Evolutionary conservation across 2,329 filamentous ascomycete species (phyloP).

Genomic region (Fusarium fujikuroi): DNA sequence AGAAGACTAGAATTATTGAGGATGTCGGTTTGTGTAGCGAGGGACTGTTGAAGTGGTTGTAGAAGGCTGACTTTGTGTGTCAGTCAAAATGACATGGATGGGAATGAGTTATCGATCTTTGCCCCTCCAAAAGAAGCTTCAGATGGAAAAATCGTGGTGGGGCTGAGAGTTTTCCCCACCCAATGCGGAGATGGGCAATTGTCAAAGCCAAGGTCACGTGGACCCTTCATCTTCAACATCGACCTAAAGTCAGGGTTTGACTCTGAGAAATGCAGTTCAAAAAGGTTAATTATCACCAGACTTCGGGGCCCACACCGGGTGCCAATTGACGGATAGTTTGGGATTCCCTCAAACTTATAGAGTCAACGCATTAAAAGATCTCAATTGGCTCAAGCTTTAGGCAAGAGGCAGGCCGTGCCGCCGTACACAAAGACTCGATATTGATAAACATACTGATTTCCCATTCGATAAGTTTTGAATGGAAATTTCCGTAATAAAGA

Average conservation of each 20-base stretch:
- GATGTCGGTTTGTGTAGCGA: too few relatives aligned
- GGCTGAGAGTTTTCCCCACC: conserved; percentile 27
- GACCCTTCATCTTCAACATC: not conserved
- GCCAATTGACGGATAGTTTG: too few relatives aligned
- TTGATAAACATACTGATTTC: not conserved
- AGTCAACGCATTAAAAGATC: too few relatives aligned
- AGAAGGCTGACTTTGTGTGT: not conserved
- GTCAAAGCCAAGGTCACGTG: conserved; percentile 29
- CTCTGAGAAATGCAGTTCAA: not conserved
- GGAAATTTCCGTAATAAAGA: too few relatives aligned
- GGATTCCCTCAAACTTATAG: too few relatives aligned
- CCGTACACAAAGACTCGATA: not conserved
- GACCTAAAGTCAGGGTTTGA: too few relatives aligned
- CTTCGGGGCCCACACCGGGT: too few relatives aligned
- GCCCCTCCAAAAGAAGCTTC: conserved; percentile 42
- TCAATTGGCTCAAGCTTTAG: too few relatives aligned
- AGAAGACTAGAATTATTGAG: not conserved
- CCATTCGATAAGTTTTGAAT: too few relatives aligned
- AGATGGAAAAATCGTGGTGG: conserved; percentile 38
- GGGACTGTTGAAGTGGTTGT: not conserved
- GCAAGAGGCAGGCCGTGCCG: too few relatives aligned
- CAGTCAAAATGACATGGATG: conserved; percentile 4
- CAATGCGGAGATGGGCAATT: conserved; percentile 35
- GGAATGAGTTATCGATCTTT: conserved; percentile 29
- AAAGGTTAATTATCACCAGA: not conserved